phyloP scores from a whole-genome alignment of 495 filamentous ascomycete genomes.

The Aspergillus bertholletiae region DNA sequence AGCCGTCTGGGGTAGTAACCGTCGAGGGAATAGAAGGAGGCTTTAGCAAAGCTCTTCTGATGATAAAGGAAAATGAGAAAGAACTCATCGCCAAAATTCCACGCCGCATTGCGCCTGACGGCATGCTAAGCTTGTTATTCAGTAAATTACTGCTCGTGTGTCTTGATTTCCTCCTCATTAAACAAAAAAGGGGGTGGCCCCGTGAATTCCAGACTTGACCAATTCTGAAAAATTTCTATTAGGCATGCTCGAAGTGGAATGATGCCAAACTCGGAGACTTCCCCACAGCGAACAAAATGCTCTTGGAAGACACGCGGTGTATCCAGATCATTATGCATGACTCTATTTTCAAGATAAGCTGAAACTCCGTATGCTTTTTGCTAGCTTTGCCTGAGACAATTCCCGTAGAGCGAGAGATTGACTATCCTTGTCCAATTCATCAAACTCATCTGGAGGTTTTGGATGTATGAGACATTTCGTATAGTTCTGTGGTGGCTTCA shows the following conservation, averaged over 20 bases:
- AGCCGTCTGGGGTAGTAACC: slow-evolving; percentile 15
- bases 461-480: slow-evolving; percentile 21
- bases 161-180: slow-evolving; percentile 20
- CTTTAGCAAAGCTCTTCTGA: slow-evolving; percentile 37
- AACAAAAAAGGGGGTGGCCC: slow-evolving; percentile 29
- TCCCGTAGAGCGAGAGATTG: slow-evolving; percentile 21
- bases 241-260: slow-evolving; percentile 32
- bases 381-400: slow-evolving; percentile 20
- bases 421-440: slow-evolving; percentile 23
- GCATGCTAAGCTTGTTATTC: slow-evolving; percentile 29
- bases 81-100: slow-evolving; percentile 38
- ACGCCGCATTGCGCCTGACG: slow-evolving; percentile 30
- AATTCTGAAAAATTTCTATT: slow-evolving; percentile 31
- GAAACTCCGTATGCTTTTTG: slow-evolving; percentile 35
- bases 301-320: slow-evolving; percentile 31
- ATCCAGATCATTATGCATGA: slow-evolving; percentile 26
- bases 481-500: slow-evolving; percentile 28
- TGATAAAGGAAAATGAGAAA: slow-evolving; percentile 28
- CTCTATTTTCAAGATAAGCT: slow-evolving; percentile 24
- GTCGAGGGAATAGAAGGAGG: slow-evolving; percentile 39
- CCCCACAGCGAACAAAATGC: slow-evolving; percentile 29
- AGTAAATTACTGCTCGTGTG: slow-evolving; percentile 24
- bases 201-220: slow-evolving; percentile 25
- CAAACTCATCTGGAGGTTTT: slow-evolving; percentile 26
- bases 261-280: slow-evolving; percentile 28